Base-by-base conservation (phyloP, 352 stramenopile species). In the Phytophthora pisi region DNA sequence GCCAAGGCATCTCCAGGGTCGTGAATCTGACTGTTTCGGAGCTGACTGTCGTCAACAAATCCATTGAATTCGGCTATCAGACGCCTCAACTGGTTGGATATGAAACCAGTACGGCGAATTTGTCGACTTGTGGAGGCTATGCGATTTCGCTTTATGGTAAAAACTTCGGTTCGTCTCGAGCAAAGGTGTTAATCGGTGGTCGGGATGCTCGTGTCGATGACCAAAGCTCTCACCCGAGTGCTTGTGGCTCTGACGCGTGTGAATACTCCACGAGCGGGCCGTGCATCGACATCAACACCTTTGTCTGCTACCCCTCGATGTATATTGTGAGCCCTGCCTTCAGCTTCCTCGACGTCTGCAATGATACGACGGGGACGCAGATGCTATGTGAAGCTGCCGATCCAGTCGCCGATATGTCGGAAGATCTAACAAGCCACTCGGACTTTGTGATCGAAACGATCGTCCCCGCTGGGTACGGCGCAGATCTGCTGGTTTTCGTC, bases 111-210 rank as follows among this genome's bases (percentile, higher is more conserved):
- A 88, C 82, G 5, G 77, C 67, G 0, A 86, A 90, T 40, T 70
- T 84, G 10, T 88, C 82, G 15, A 90, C 82, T 23, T 87, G 78
- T n/a, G 85, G 85, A 6, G 76, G 74, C 1, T 89, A 91, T 51
- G 58, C 72, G 2, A 74, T 91, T 26, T 75, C 78, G 16, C 61
- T 93, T 4, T 86, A 85, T 40, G 86, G 83, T 1, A 82, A 73
- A 46, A 90, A 91, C 56, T 90, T 93, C 58, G 85, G 85, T 30
- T 66, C 36, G n/a, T 59, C 63, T 11, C 55, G 74, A 26, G 54
- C 78, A 3, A 72, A 69, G 47, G 68, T 88, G 4, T 54, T 90
- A 5, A 81, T 90, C 55, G 82, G 77, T 16, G 82, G 79, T 20
- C 78, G 82, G 0, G 82, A 90, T 28, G 82, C 82, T 5, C 78